Evolutionary conservation across 73 alveolate species (phyloP).

Genomic region (Blepharisma stoltei): DNA sequence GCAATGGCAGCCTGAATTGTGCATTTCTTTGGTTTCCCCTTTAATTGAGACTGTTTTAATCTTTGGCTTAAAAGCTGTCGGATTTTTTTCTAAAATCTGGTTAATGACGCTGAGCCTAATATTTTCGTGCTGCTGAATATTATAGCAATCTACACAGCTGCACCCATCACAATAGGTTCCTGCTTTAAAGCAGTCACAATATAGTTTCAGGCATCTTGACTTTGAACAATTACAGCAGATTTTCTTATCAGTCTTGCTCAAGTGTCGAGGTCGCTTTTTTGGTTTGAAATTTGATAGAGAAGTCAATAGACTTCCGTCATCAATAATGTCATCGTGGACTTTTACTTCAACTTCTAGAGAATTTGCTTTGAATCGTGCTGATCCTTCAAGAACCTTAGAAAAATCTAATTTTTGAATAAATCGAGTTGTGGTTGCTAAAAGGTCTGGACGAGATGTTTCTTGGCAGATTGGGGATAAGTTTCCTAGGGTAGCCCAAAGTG

Average conservation of each 20-base stretch:
- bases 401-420: slow-evolving; percentile 24
- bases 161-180: slow-evolving; percentile 58
- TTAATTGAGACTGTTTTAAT: slow-evolving; percentile 18
- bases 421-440: background rate
- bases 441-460: background rate
- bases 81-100: slow-evolving; percentile 48
- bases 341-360: slow-evolving; percentile 16
- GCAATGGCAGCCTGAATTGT: slow-evolving; percentile 29
- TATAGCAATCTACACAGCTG: slow-evolving; percentile 58
- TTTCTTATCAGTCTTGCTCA: background rate
- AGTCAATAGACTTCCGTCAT: slow-evolving; percentile 1
- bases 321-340: slow-evolving; percentile 18
- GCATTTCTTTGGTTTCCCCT: slow-evolving; percentile 25
- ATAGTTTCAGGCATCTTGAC: slow-evolving; percentile 61
- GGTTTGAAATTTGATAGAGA: slow-evolving; percentile 7
- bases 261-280: background rate
- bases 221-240: slow-evolving; percentile 63
- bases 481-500: background rate
- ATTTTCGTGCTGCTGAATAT: slow-evolving; percentile 49
- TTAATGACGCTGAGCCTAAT: slow-evolving; percentile 38
- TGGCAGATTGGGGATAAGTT: background rate
- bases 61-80: slow-evolving; percentile 68
- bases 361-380: slow-evolving; percentile 1
- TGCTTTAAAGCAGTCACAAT: slow-evolving; percentile 66
- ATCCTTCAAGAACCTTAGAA: background rate